Base-by-base conservation (phyloP, 1,139 yeast species). In the Taphrina betulina region DNA sequence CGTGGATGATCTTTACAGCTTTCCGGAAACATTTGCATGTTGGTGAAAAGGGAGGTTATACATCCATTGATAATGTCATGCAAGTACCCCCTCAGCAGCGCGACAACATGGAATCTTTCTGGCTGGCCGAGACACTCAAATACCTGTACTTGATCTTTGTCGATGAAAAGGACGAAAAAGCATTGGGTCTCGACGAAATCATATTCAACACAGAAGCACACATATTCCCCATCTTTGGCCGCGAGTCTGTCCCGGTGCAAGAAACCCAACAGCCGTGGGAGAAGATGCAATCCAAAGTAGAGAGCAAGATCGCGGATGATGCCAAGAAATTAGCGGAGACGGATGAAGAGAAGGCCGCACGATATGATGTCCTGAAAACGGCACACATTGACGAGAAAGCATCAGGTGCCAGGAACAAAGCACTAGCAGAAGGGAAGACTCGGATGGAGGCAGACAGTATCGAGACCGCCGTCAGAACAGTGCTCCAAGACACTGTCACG, bases 161-260 rank as follows among this genome's bases (percentile, higher is more conserved):
- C 7, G 41, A 35, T 22, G 43, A 12, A n/a, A 40, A 80, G 58
- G 80, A 77, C 57, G 88, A 85, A 63, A 81, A 82, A 40, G 77
- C 76, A 17, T 63, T 80, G 34, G 82, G 86, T 12, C 73, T 85
- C 60, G 82, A 81, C 50, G 72, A 83, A 60, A 78, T 83, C 59
- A 90, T 90, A 1, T 88, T 88, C 75, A 90, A 87, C 69, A 87
- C 96, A 1, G 96, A 87, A 66, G 96, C 95, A 0, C 97, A 90
- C 69, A 95, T 95, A 42, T 79, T 90, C 72, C 96, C 96, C 19
- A 76, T 73, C 57, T 83, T 85, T 23, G 17, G 29, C 5, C 54
- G 33, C 12, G 40, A 38, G n/a, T 33, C 8, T 5, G 20, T 45
- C 14, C 20, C 35, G 5, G 22, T 17, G 8, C 28, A 26, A 22